Conservation (phyloP, 2,329 filamentous ascomycete species). For the Cylindrodendrum hubeiense region DNA sequence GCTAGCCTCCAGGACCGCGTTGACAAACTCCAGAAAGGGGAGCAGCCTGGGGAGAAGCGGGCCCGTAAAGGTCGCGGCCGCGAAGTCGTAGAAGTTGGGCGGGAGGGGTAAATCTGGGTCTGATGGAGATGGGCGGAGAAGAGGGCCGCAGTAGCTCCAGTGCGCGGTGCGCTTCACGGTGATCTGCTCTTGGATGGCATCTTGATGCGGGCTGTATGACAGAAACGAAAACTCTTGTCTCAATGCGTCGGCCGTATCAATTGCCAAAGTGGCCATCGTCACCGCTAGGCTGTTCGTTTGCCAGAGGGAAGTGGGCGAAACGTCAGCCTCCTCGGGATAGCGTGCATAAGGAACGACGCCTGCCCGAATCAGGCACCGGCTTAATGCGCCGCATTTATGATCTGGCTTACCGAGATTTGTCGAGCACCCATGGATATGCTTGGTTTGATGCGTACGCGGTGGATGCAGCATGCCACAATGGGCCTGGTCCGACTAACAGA, state of each 20-base stretch:
- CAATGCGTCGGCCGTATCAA: not conserved
- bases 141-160: conserved; percentile 60
- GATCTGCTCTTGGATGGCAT: not conserved
- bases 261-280: not conserved
- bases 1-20: conserved; percentile 50
- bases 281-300: no score
- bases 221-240: conserved; percentile 27
- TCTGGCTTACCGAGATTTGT: no score
- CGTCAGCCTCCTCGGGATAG: no score
- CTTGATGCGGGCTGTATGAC: conserved; percentile 4
- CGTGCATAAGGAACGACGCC: no score
- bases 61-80: conserved; percentile 47
- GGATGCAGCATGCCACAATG: no score
- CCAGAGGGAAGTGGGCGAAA: no score
- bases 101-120: conserved; percentile 41
- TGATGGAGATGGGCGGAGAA: conserved; percentile 43
- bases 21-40: conserved; percentile 56
- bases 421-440: no score
- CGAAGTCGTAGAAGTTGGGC: conserved; percentile 54
- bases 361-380: no score
- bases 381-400: no score
- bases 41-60: conserved; percentile 51
- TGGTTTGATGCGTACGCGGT: no score
- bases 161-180: conserved; percentile 48
- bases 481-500: no score